phyloP scores from a whole-genome alignment of 306 rosid species.

The Dalbergia cochinchinensis region DNA sequence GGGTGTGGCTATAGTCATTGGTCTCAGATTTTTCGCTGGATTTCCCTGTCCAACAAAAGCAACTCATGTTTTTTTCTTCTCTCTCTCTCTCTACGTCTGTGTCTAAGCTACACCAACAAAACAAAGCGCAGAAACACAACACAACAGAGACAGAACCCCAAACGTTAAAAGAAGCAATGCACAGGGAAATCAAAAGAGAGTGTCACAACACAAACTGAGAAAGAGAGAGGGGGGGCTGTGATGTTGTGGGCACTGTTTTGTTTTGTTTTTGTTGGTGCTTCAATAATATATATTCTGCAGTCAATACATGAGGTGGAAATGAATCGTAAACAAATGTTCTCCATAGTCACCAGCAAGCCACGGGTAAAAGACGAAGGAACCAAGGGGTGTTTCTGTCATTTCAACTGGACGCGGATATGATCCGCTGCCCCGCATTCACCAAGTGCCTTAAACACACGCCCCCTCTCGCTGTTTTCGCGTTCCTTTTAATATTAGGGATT shows the following conservation, averaged over 20 bases:
- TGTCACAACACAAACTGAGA: constrained; percentile 21
- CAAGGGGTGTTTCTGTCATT: constrained; percentile 38
- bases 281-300: constrained; percentile 40
- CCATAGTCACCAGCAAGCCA: constrained; percentile 32
- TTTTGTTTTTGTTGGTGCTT: neutral
- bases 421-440: neutral
- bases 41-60: constrained; percentile 61
- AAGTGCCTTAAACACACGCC: neutral
- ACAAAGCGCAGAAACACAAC: neutral
- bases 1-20: constrained; percentile 30
- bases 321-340: constrained; percentile 1
- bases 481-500: too few species aligned
- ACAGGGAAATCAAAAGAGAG: constrained; percentile 1
- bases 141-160: constrained; percentile 39
- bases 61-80: constrained; percentile 63
- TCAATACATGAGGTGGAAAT: constrained; percentile 44
- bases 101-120: constrained; percentile 36
- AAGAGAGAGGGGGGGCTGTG: constrained; percentile 4
- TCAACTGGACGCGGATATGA: fast-evolving
- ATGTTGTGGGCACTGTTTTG: neutral
- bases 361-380: neutral
- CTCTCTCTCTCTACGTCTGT: neutral
- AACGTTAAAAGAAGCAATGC: constrained; percentile 19
- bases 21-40: constrained; percentile 50
- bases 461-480: neutral